Conservation (phyloP, 345 rosid species). For the Cochlearia excelsa region DNA sequence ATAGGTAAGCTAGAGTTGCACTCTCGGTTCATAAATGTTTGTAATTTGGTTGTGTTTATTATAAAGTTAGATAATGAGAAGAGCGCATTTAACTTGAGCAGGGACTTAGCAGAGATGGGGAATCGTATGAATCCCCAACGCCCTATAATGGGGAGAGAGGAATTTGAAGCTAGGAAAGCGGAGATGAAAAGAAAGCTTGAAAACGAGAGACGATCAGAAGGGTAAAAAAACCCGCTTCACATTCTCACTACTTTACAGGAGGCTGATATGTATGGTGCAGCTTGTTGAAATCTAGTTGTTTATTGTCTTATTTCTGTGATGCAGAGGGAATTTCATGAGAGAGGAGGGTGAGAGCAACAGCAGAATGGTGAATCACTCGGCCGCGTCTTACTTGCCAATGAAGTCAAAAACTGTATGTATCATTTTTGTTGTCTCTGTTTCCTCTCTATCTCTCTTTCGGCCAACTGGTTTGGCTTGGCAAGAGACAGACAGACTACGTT, state of each 20-base stretch:
- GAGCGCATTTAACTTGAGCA: constrained; percentile 24
- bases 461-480: constrained; percentile 30
- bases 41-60: neutral
- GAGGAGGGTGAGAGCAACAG: constrained; percentile 54
- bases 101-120: constrained; percentile 77
- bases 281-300: constrained; percentile 1
- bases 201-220: constrained; percentile 66
- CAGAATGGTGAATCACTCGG: constrained; percentile 59
- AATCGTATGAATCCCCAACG: constrained; percentile 62
- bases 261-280: constrained; percentile 1
- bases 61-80: constrained; percentile 3
- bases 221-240: constrained; percentile 39
- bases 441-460: constrained; percentile 2
- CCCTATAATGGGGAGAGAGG: constrained; percentile 90
- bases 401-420: constrained; percentile 39
- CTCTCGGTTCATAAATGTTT: neutral
- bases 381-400: constrained; percentile 52
- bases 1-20: constrained; percentile 23
- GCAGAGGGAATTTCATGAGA: constrained; percentile 51
- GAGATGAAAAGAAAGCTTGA: constrained; percentile 85
- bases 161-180: constrained; percentile 92
- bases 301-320: constrained; percentile 8
- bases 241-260: neutral
- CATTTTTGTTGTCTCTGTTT: constrained; percentile 27
- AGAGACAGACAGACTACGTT: neutral